Base-by-base conservation (phyloP, 345 rosid genomes). In the Geranium brycei region DNA sequence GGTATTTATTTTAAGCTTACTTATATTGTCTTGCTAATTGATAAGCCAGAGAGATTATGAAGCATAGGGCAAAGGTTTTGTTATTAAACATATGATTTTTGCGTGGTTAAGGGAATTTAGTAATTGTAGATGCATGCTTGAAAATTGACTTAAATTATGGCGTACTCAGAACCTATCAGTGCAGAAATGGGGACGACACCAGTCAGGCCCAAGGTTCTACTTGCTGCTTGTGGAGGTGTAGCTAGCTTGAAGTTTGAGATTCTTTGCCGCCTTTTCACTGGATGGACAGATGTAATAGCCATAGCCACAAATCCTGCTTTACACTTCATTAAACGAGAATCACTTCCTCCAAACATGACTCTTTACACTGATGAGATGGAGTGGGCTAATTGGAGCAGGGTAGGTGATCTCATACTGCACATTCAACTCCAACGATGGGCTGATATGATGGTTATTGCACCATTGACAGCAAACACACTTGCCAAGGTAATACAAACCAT, bases 201-300 rank as follows among this genome's bases (percentile, higher is more conserved):
- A 35, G 41, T 35, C 7, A 63, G 31, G 5, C 66, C 66, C 53
- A 13, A 7, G 30, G 31, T 63, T 63, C 56, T 63, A 51, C 58
- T 63, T 40, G 66, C 66, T 12, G 66, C 66, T 51, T 40, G 58
- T 23, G 66, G 66, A 23, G n/a, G 66, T 47, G 66, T 63, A 31
- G 66, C 1, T 5, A 55, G 57, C 56, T 19, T 63, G 4, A 47
- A 11, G 19, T 63, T 40, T 47, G 56, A 16, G 66, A 23, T 17
- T 63, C 53, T 63, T 16, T 63, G 66, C 57, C 57, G 30, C 16
- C 12, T 13, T 35, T 35, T 63, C 41, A 38, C 65, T 63, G 57
- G 17, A 63, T 38, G 65, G 65, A 17, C 57, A 38, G 65, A 63
- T 15, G 65, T 63, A 41, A 40, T 8, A 63, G 65, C 57, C 0